These are phyloP conservation scores for Volvariella surrecta DNA, from an alignment of 1,284 basidiomycete species.

Conservation along the genomic window DNA sequence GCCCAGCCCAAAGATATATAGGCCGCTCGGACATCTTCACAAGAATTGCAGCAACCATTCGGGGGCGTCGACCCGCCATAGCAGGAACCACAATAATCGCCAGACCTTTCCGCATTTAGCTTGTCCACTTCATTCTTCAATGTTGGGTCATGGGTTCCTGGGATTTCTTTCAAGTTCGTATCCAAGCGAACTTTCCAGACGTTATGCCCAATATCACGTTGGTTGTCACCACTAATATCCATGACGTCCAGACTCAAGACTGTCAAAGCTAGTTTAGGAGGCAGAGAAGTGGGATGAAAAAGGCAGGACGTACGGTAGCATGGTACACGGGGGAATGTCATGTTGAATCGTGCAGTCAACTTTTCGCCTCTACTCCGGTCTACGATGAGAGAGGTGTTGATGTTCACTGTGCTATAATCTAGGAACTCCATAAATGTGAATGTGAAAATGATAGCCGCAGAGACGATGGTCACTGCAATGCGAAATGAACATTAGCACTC, in stretches of 20 bases:
- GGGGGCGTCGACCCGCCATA: conserved; percentile 85
- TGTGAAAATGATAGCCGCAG: conserved; percentile 85
- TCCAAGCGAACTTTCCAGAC: conserved; percentile 80
- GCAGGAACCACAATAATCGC: conserved; percentile 93
- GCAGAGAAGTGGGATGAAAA: neutral
- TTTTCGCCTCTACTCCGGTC: conserved; percentile 94
- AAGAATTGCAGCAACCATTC: conserved; percentile 90
- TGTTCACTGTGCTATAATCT: conserved; percentile 84
- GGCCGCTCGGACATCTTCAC: conserved; percentile 89
- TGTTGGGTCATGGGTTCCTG: conserved; percentile 48
- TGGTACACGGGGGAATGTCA: conserved; percentile 95
- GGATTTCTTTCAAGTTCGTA: conserved; percentile 50
- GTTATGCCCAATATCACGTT: conserved; percentile 86
- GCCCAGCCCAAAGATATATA: conserved; percentile 95
- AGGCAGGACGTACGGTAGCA: conserved; percentile 76
- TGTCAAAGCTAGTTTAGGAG: conserved; percentile 22
- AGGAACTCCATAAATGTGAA: conserved; percentile 95
- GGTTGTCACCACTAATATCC: conserved; percentile 96
- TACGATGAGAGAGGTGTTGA: conserved; percentile 87
- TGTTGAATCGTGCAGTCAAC: conserved; percentile 85
- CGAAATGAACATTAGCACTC: conserved; percentile 4
- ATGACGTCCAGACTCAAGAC: conserved; percentile 94
- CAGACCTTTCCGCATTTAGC: conserved; percentile 53
- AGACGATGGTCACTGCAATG: conserved; percentile 79
- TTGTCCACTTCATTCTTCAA: conserved; percentile 83